Evolutionary conservation across 306 rosid genomes (phyloP), one percentile per base, ranked within the genome.

Genomic region (Ammopiptanthus mongolicus): DNA sequence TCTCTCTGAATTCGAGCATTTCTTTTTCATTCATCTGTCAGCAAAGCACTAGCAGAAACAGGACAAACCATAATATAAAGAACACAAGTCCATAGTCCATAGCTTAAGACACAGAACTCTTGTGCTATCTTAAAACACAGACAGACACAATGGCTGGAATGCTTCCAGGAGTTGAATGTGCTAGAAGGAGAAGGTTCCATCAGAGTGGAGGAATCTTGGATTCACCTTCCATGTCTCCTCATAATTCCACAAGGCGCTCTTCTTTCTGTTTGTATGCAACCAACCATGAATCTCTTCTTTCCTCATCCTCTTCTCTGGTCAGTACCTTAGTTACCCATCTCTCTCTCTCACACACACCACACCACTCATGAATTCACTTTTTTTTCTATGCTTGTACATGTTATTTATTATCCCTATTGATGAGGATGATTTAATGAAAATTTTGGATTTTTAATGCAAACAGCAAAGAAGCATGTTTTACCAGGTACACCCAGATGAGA

Each of bases 141-240:
- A 9, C 13, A 23, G 8, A 14, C 0, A 21, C 39, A 44, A 89
- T 90, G 96, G 93, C 96, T 23, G 96, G 96, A 73, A 90, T 84
- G 92, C 93, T 93, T 72, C 93, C 96, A 1, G 98, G 98, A 70
- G 98, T 93, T 46, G 96, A 93, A 84, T 88, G 87, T 42, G 98
- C 98, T 0, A 57, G 97, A 68, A 86, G 93, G 31, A 83, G 97
- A 79, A 65, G 92, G 56, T 57, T 88, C 28, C 93, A 85, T 77
- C 86, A 75, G 12, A 80, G 86, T 60, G 80, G 83, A 53, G 73
- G 72, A 19, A 56, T 12, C 33, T 57, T 81, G 2, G 97, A 87
- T 64, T 69, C 85, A 65, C 68, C 81, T 11, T 23, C 52, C 11
- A 61, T 65, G 23, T 48, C 81, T 50, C 37, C 85, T 2, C 56